A percentile compares a stretch with the other conserved stretches of the same genome.
These are phyloP conservation scores for Pythium utonaiense DNA, from an alignment of 352 stramenopile species.

Conservation along the genomic window DNA sequence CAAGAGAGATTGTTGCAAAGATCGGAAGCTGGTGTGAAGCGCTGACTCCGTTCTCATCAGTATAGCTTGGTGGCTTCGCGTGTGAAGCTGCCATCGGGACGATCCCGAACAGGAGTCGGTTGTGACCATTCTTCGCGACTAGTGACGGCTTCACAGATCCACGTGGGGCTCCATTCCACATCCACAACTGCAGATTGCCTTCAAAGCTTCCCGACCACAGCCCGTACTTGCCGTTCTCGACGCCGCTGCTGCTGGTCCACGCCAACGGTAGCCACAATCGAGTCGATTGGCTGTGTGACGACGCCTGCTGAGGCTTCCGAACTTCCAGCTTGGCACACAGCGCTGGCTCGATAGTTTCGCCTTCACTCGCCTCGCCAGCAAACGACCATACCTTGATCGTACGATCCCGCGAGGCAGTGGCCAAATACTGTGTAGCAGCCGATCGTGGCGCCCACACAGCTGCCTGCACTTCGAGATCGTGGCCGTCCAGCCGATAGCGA, in stretches of 20 bases:
- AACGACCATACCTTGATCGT: constrained; percentile 62
- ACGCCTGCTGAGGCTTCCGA: constrained; percentile 58
- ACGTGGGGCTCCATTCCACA: constrained; percentile 29
- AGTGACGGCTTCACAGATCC: constrained; percentile 35
- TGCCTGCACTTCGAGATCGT: constrained; percentile 73
- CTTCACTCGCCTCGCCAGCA: neutral
- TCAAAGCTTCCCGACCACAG: constrained; percentile 75
- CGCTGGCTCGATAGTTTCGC: neutral
- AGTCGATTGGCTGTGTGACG: constrained; percentile 62
- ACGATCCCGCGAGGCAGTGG: constrained; percentile 65
- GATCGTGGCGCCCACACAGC: constrained; percentile 34
- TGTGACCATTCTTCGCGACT: constrained; percentile 60
- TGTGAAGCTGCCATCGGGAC: constrained; percentile 20
- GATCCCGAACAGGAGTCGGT: constrained; percentile 64
- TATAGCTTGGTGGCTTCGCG: neutral
- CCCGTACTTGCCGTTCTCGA: constrained; percentile 16
- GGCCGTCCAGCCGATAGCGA: constrained; percentile 44
- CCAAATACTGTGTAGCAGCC: constrained; percentile 29
- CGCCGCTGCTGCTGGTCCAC: constrained; percentile 32
- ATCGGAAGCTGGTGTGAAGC: constrained; percentile 1
- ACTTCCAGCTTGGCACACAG: constrained; percentile 32
- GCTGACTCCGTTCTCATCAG: neutral
- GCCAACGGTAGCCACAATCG: constrained; percentile 71
- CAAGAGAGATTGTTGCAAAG: constrained; percentile 59
- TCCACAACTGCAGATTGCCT: constrained; percentile 59